Evolutionary conservation across 805 yeast genomes (phyloP), one percentile per base, ranked within the genome.

Genomic region (Candida odintsovae): DNA sequence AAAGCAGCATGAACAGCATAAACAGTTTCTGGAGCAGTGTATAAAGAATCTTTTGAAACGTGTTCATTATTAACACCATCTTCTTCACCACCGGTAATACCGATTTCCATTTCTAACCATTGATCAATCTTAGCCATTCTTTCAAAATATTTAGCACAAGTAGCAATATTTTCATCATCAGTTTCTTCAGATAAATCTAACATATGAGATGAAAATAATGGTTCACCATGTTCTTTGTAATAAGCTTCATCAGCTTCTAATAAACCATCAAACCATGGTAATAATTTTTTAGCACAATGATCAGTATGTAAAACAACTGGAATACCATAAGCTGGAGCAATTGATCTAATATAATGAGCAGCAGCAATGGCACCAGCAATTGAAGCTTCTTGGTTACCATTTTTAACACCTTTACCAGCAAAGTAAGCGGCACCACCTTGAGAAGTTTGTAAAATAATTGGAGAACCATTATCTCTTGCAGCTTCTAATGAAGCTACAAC

Each of bases 1-100:
- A 94, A 80, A 50, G 97, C 97, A 71, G 87, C 76, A 83, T 89
- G 78, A 63, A 94, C 98, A 57, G 80, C 82, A 75, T 69, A 94
- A 47, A 94, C 96, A 60, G 96, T 92, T 76, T 87, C 96, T 63
- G 99, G 89, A 62, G 83, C 81, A 61, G 99, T 94, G 86, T 92
- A 94, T 64, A 94, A 77, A 55, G 86, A 70, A 54, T 86, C 90
- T 75, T 86, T 85, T 67, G 81, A 80, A 58, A 88, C 97, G 70
- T 82, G 78, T 74, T 92, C 95, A 82, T 94, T 94, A 85, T 94
- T 94, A 66, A 94, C 99, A 83, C 99, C 99, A 69, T 94, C 99
- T 77, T 94, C 99, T 80, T 94, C 99, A 84, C 99, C 99, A 77
- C 99, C 99, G 70, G 99, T 94, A 83, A 94, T 94, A 83, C 99